Percentiles rank a stretch among this genome's conserved stretches.
These are phyloP conservation scores for Cyberlindnera veronae DNA, from an alignment of 805 yeast genomes.

Conservation along the genomic window DNA sequence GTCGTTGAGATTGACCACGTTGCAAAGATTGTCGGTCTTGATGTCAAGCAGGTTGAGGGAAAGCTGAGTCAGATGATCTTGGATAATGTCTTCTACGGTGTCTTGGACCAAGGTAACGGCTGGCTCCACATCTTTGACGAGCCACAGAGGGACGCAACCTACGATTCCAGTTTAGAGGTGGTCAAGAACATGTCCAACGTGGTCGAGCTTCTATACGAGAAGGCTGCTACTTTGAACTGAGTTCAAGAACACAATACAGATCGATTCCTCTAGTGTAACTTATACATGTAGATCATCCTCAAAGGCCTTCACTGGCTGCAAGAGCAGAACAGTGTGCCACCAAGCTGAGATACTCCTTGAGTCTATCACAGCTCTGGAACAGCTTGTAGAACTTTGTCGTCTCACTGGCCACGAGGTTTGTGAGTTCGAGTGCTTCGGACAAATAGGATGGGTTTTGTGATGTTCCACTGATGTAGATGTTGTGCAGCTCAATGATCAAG, in stretches of 20 bases:
- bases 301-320: conserved; percentile 42
- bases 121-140: conserved; percentile 92
- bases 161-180: conserved; percentile 82
- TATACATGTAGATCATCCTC: conserved; percentile 1
- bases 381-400: conserved; percentile 55
- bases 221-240: conserved; percentile 80
- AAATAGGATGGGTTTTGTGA: conserved; percentile 37
- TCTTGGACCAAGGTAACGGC: conserved; percentile 96
- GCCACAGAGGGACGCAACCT: conserved; percentile 83
- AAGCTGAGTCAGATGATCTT: conserved; percentile 94
- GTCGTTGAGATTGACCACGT: conserved; percentile 92
- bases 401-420: conserved; percentile 67
- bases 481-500: conserved; percentile 62
- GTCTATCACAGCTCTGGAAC: conserved; percentile 53
- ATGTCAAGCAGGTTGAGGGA: conserved; percentile 85
- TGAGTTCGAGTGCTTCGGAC: conserved; percentile 53
- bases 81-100: conserved; percentile 94
- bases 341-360: conserved; percentile 49
- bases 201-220: conserved; percentile 89
- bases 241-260: background rate
- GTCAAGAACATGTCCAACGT: conserved; percentile 82
- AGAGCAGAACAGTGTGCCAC: conserved; percentile 57
- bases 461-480: conserved; percentile 45
- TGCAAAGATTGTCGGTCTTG: conserved; percentile 83
- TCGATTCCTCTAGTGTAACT: background rate